Evolutionary conservation across 148 eudicot species (phyloP), one percentile per base, ranked within the genome.

Genomic region (Oxyria digyna): DNA sequence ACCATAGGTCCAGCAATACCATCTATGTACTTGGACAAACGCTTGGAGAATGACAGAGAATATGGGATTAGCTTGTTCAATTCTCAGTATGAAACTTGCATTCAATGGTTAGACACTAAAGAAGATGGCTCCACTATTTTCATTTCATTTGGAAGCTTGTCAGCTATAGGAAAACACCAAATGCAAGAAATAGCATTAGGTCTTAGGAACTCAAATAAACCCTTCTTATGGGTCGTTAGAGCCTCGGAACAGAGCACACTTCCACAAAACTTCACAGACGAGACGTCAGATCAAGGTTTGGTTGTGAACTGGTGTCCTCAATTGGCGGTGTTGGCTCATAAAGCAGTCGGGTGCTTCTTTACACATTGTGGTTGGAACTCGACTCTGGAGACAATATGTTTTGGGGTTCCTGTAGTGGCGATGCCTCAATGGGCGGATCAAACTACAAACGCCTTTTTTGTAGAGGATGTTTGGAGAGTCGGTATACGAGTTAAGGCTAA

Each of bases 131-230:
- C 83, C 0, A 82, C 79, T 0, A 73, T 81, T 14, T 84, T 79
- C 43, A 79, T 73, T 3, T 79, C 85, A 18, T 81, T 84, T 23
- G 85, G 87, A 7, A 84, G 85, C 68, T 7, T 82, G 35, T 77
- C 83, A 0, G 32, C 37, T 20, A 67, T 84, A 12, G 57, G 26
- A 0, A 1, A 59, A 27, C 54, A 71, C 10, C 79, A 79, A 29
- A 75, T 79, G 80, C 74, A 76, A 27, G 88, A 85, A 69, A 17
- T 85, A 6, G 84, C 82, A 26, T 29, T 10, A 4, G 85, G 78
- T 4, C 59, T 83, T 2, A 43, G 26, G 50, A 29, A n/a, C n/a
- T 70, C 66, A 48, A 65, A 69, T 17, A 21, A 15, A 63, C 12
- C 59, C 67, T 84, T 81, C 75, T 65, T 84, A 31, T 81, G 87